These are phyloP conservation scores for Penicillium paxilli DNA, from an alignment of 495 filamentous ascomycete species.

Conservation along the genomic window DNA sequence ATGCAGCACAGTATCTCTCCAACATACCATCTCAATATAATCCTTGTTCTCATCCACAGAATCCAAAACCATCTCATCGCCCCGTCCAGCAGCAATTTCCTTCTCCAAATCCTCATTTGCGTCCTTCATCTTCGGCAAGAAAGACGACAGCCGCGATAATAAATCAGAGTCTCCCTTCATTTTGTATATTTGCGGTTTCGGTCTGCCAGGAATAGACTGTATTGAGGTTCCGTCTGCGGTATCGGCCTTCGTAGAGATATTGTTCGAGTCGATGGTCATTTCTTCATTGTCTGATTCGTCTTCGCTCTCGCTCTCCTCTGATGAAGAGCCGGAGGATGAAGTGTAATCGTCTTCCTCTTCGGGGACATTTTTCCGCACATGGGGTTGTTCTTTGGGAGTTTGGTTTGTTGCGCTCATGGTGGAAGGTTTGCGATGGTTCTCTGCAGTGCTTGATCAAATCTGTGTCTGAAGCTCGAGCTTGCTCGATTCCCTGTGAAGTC, in stretches of 20 bases:
- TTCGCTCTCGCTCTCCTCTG: constrained; percentile 25
- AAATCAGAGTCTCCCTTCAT: constrained; percentile 31
- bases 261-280: constrained; percentile 15
- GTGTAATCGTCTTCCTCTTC: constrained; percentile 40
- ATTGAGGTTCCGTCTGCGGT: constrained; percentile 12
- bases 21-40: constrained; percentile 55
- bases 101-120: constrained; percentile 49
- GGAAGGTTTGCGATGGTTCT: background rate
- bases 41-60: constrained; percentile 32
- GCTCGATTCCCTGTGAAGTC: background rate
- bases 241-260: background rate
- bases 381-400: background rate
- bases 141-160: constrained; percentile 40
- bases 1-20: no score
- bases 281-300: constrained; percentile 23
- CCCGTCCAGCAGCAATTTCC: constrained; percentile 40
- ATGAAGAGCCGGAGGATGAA: constrained; percentile 39
- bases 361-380: background rate
- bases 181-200: constrained; percentile 37
- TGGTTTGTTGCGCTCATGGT: constrained; percentile 15
- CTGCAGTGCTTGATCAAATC: background rate
- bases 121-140: constrained; percentile 47
- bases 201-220: constrained; percentile 30
- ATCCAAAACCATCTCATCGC: constrained; percentile 36
- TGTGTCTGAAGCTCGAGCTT: background rate